Evolutionary conservation across 768 basidiomycete genomes (phyloP).

Genomic region (Daedaleopsis nitida): DNA sequence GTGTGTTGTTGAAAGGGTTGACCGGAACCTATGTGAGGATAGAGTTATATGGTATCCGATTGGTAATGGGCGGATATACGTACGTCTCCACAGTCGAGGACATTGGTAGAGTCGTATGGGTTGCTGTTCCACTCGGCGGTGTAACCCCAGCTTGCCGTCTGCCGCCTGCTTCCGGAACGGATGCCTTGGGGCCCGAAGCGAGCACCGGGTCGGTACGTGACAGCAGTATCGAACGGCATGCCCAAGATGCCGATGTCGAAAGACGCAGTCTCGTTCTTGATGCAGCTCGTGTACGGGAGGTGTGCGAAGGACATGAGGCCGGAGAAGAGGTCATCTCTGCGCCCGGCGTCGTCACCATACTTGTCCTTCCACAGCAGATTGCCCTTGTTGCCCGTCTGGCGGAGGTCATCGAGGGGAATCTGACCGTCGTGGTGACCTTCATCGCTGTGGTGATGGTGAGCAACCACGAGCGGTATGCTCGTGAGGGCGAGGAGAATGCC

Average conservation of each 20-base stretch:
- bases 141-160: conserved; percentile 60
- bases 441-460: background rate
- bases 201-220: conserved; percentile 59
- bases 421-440: background rate
- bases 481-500: background rate
- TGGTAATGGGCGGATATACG: conserved; percentile 10
- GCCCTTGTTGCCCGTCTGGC: background rate
- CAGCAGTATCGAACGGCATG: conserved; percentile 76
- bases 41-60: background rate
- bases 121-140: conserved; percentile 72
- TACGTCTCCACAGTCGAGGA: conserved; percentile 88
- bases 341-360: conserved; percentile 75
- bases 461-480: background rate
- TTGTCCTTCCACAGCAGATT: conserved; percentile 62
- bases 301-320: conserved; percentile 86
- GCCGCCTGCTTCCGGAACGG: conserved; percentile 74
- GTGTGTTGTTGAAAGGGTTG: conserved; percentile 77
- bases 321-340: conserved; percentile 52
- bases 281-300: conserved; percentile 69
- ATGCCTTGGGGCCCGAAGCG: conserved; percentile 89
- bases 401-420: background rate
- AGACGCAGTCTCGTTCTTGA: conserved; percentile 51
- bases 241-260: conserved; percentile 84
- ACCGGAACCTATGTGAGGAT: conserved; percentile 59
- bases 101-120: conserved; percentile 59